Base-by-base conservation (phyloP, 169 alveolate species). In the Eimeria praecox region DNA sequence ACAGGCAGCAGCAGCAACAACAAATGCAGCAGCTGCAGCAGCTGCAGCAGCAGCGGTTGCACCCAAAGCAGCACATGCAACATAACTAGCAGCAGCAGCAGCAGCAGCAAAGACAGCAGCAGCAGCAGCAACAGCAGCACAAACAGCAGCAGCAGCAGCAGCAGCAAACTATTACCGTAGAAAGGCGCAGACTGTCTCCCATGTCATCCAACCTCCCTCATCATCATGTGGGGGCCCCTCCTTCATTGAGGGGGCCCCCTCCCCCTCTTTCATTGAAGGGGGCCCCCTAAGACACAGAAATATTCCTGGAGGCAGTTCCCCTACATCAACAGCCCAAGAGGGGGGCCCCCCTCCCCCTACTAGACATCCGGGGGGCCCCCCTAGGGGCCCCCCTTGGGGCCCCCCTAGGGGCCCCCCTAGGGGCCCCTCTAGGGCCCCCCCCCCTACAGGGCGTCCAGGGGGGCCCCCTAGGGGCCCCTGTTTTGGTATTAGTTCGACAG, bases 171-270 rank as follows among this genome's bases (percentile, higher is more conserved):
- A 56, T 10, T 46, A 82, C 90, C 73, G 49, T 44, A 82, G 73
- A 22, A 27, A 16, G 10, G 90, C 90, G 24, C 90, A 82, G n/a
- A 82, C 73, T 40, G 64, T 40, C 71, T 82, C 73, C 90, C 90
- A 82, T 6, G 73, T 46, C 71, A 49, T 35, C 90, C 90, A 82
- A 2, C 49, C 90, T 12, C 52, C 71, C 9, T 49, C 46, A 18
- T 30, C 40, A 27, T 24, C 18, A 9, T 44, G 35, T 4, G 90
- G 90, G 73, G 71, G 73, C 90, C 71, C 90, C 46, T 33, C 90
- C 90, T 46, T 30, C 27, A 6, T 82, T 12, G 73, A 49, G 71
- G 71, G 46, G n/a, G 46, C 90, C 69, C 69, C 69, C n/a, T n/a
- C n/a, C n/a, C n/a, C n/a, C n/a, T n/a, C n/a, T n/a, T n/a, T n/a